These are phyloP conservation scores for Vitis riparia DNA, from an alignment of 164 flowering plant genomes.

Conservation along the genomic window DNA sequence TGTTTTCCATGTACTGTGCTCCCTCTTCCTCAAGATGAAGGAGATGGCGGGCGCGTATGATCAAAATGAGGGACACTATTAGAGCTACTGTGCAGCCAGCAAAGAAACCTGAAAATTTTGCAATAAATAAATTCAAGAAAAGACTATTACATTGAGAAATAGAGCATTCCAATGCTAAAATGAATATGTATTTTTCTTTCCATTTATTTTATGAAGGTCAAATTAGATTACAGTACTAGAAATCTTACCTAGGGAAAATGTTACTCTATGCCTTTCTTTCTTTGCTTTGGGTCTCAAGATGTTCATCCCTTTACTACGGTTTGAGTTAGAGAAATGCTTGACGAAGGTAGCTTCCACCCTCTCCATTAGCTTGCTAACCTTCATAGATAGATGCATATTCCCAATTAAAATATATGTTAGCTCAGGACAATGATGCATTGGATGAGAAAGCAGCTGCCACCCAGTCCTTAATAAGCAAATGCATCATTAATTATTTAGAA, in stretches of 20 bases:
- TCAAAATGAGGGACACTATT: conserved; percentile 35
- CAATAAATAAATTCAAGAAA: not conserved
- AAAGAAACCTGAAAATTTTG: conserved; percentile 40
- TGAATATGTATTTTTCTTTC: too few relatives aligned
- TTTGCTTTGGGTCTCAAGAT: conserved; percentile 47
- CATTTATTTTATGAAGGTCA: too few relatives aligned
- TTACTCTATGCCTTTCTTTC: conserved; percentile 48
- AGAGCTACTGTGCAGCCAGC: conserved; percentile 56
- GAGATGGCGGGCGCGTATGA: conserved; percentile 39
- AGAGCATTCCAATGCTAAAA: not conserved
- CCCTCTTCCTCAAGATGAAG: conserved; percentile 17
- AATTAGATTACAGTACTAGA: too few relatives aligned
- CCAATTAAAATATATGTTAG: too few relatives aligned
- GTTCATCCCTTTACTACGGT: conserved; percentile 58
- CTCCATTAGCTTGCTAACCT: conserved; percentile 59
- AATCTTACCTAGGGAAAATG: conserved; percentile 52
- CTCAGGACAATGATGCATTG: too few relatives aligned
- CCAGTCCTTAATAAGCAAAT: too few relatives aligned
- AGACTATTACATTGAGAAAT: not conserved
- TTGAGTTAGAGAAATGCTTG: conserved; percentile 63
- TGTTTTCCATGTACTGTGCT: conserved; percentile 48
- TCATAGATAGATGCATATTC: not conserved
- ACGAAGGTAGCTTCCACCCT: conserved; percentile 67
- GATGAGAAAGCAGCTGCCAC: too few relatives aligned
- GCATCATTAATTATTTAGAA: too few relatives aligned